Conservation (phyloP, 2,329 filamentous ascomycete genomes). For the Fusarium irregulare region DNA sequence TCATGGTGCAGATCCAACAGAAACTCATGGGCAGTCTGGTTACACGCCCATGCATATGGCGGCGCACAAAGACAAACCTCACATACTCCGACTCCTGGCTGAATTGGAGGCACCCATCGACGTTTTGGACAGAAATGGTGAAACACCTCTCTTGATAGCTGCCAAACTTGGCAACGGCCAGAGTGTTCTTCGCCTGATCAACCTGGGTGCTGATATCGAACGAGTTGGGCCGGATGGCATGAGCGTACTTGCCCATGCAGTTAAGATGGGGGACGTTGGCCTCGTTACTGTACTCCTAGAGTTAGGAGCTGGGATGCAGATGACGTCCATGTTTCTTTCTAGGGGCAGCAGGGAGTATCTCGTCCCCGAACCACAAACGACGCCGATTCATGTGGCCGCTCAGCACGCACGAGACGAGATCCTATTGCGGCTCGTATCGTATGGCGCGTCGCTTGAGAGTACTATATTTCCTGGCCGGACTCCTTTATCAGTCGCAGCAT, state of each 20-base stretch:
- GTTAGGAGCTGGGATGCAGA: slow-evolving; percentile 38
- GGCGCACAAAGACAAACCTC: slow-evolving; percentile 44
- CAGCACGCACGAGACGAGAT: slow-evolving; percentile 46
- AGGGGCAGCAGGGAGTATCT: slow-evolving; percentile 36
- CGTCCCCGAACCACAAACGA: slow-evolving; percentile 44
- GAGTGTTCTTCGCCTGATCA: slow-evolving; percentile 41
- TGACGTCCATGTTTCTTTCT: slow-evolving; percentile 8
- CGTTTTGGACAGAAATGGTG: slow-evolving; percentile 38
- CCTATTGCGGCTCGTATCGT: slow-evolving; percentile 41
- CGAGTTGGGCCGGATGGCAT: slow-evolving; percentile 45
- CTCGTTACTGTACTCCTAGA: slow-evolving; percentile 42
- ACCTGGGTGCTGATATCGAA: slow-evolving; percentile 44
- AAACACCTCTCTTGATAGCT: slow-evolving; percentile 45
- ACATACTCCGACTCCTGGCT: slow-evolving; percentile 39
- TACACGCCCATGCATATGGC: slow-evolving; percentile 47
- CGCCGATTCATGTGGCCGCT: slow-evolving; percentile 44
- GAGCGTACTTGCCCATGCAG: slow-evolving; percentile 46
- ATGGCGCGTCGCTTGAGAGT: slow-evolving; percentile 42
- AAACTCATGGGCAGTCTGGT: slow-evolving; percentile 38
- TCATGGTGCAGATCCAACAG: slow-evolving; percentile 42
- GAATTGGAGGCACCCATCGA: slow-evolving; percentile 43
- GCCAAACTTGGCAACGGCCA: slow-evolving; percentile 45
- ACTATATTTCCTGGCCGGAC: slow-evolving; percentile 46
- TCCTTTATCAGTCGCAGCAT: slow-evolving; percentile 42
- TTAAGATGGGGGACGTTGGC: slow-evolving; percentile 41